Base-by-base conservation (phyloP, 768 basidiomycete species). In the Chalciporus chontae region DNA sequence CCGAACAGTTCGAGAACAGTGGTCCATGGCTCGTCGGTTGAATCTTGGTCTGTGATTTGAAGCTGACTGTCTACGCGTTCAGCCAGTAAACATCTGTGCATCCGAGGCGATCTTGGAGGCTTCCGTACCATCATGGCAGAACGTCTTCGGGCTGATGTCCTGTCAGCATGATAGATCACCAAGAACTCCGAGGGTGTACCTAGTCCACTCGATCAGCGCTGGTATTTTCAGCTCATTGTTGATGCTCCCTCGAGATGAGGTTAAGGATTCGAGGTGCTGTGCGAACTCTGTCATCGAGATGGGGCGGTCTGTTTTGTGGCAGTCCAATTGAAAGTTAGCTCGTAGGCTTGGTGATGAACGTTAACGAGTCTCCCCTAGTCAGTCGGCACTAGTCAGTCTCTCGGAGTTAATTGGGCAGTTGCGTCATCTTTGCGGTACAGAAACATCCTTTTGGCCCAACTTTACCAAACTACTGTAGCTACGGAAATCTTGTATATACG, bases 1-100 rank as follows among this genome's bases (percentile, higher is more conserved):
- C 37, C 19, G 39, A 68, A 73, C 46, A 67, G 19, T 45, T 71
- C 65, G 31, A 75, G 63, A 34, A 74, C 66, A 27, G 69, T 68
- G 21, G 53, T 42, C 65, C 61, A 67, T 17, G 52, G 43, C 48
- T 65, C 64, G 15, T 55, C 51, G 8, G 21, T 18, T 18, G 32
- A 15, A 41, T 59, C 55, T 18, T 48, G 55, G 21, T 56, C 61
- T 13, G 26, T 21, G 13, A 36, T 19, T 6, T 54, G 56, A n/a
- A 37, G 15, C 3, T 14, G 41, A 23, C 15, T 48, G 52, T 59
- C 66, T 68, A 43, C 13, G n/a, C 24, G 34, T 26, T 37, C 34
- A 3, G 48, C 37, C 17, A 37, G 24, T 67, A 15, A 53, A 47
- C 15, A 17, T n/a, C 8, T 39, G 38, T 21, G 21, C 21, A 40